phyloP scores from a whole-genome alignment of 208 protist species.

The Leptomonas pyrrhocoris region DNA sequence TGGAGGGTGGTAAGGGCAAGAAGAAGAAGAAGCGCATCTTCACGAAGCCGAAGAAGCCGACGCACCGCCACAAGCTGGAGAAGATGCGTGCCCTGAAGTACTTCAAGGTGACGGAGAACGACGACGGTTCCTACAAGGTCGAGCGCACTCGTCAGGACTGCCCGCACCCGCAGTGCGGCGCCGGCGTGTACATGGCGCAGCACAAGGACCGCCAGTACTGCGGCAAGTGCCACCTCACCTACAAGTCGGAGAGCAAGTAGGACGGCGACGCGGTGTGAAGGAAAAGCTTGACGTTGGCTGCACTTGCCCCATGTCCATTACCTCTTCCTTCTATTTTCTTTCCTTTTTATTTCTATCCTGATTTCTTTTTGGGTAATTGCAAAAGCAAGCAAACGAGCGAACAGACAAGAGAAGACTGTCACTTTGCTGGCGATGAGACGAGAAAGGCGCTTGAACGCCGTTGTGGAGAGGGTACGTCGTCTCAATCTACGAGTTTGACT shows the following conservation, averaged over 20 bases:
- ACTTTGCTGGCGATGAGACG: no score
- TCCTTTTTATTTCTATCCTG: slow-evolving; percentile 18
- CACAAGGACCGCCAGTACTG: slow-evolving; percentile 99
- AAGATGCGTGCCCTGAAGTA: slow-evolving; percentile 99
- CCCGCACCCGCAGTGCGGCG: slow-evolving; percentile 94
- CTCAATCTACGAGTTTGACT: no score
- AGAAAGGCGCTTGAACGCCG: no score
- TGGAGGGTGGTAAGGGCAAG: slow-evolving; percentile 95
- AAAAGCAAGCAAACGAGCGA: no score
- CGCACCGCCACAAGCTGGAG: slow-evolving; percentile 98
- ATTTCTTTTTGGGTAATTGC: slow-evolving; percentile 5
- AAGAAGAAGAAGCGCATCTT: slow-evolving; percentile 99
- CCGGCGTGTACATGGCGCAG: slow-evolving; percentile 99
- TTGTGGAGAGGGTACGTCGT: no score
- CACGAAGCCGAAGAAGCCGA: slow-evolving; percentile 99
- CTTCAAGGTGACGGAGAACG: slow-evolving; percentile 98
- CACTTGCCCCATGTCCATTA: no score
- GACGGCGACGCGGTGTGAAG: not conserved
- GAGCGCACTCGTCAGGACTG: slow-evolving; percentile 96
- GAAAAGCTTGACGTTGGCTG: not conserved
- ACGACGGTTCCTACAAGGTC: slow-evolving; percentile 97
- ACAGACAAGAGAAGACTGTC: no score
- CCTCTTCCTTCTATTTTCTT: no score
- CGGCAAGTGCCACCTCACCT: slow-evolving; percentile 99
- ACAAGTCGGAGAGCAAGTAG: slow-evolving; percentile 71